Evolutionary conservation across 441 rosid genomes (phyloP).

Genomic region (Syzygium malaccense): DNA sequence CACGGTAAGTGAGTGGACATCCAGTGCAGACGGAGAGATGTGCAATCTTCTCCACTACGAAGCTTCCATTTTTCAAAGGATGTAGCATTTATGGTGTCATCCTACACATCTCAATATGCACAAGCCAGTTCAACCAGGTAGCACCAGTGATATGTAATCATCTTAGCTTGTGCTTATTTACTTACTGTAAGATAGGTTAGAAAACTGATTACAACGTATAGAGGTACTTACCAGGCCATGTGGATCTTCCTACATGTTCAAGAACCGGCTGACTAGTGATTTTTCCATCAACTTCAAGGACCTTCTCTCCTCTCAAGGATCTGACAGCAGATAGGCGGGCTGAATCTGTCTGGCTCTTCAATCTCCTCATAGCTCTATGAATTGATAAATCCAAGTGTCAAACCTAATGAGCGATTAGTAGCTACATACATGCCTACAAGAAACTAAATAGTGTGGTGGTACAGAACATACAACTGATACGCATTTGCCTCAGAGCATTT

Average conservation of each 20-base stretch:
- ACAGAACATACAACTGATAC: neutral
- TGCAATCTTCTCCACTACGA: neutral
- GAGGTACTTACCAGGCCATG: conserved; percentile 76
- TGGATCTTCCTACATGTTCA: conserved; percentile 84
- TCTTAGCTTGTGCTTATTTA: neutral
- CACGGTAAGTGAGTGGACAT: neutral
- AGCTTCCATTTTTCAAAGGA: neutral
- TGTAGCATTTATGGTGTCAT: neutral
- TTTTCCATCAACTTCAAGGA: conserved; percentile 84
- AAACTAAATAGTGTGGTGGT: neutral
- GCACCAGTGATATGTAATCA: neutral
- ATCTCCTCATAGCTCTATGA: conserved; percentile 69
- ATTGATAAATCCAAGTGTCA: conserved; percentile 2
- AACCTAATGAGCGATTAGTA: neutral
- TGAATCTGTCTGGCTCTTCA: conserved; percentile 79
- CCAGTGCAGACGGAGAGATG: neutral
- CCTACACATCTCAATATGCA: neutral
- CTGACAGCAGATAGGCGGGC: conserved; percentile 62
- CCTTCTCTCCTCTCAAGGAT: conserved; percentile 57
- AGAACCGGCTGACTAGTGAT: conserved; percentile 94
- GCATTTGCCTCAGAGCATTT: neutral
- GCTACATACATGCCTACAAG: neutral
- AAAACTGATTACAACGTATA: neutral
- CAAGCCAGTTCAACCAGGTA: neutral
- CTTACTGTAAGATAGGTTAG: neutral